Evolutionary conservation across 257 asterid species (phyloP), one percentile per base, ranked within the genome.

Genomic region (Anisodus acutangulus): DNA sequence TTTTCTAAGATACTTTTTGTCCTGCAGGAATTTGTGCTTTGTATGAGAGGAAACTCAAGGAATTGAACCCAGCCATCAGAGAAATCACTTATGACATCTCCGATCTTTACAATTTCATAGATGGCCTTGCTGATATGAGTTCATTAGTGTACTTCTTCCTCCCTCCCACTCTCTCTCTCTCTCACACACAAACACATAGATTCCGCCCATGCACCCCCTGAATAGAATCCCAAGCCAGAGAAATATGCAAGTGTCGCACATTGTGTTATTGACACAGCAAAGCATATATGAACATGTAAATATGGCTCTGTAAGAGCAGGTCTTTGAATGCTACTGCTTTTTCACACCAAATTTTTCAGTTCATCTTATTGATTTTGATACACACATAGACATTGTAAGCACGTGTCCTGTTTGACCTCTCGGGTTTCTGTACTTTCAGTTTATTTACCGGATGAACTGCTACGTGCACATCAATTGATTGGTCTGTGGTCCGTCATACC

Each of bases 101-200:
- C 26, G 98, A 94, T 89, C 96, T 95, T 78, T 95, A 92, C 91
- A 93, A 93, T 87, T 95, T 93, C 76, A 91, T 95, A 49, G 98
- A 95, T 41, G 99, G 99, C 55, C 96, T 95, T 71, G 90, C 91
- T 83, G 99, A 95, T 86, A 64, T 94, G 93, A 95, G 98, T 88
- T 98, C 98, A 53, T 88, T 95, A 85, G 94, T 94, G 99, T 95
- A 93, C 81, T 10, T 66, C 85, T 74, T 89, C 84, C 90, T 82
- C 85, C 60, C 90, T 86, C 89, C 9, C 85, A 17, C 55, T 31
- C 3, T 22, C 5, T 78, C 66, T 2, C 62, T 31, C 1, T 16
- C 11, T 49, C 35, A 31, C 35, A 31, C 35, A 66, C 83, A 16
- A 81, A 55, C 62, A 22, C 85, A 47, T 47, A 55, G 39, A 39